Evolutionary conservation across 2,329 filamentous ascomycete genomes (phyloP).

Genomic region (Pestalotiopsis sp.): DNA sequence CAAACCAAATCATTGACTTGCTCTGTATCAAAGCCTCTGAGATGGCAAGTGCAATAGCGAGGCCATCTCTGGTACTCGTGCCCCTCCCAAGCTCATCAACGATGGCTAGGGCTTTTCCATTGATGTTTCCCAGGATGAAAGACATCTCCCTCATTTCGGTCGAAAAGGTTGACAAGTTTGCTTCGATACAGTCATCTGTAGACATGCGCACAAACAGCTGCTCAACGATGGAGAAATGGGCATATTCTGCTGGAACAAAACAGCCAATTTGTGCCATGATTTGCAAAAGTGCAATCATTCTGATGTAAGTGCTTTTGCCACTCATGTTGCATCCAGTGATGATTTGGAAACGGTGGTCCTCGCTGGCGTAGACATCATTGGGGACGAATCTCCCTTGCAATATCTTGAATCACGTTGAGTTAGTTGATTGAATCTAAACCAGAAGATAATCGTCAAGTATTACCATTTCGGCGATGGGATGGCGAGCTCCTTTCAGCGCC

Average conservation of each 20-base stretch:
- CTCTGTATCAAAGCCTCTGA: slow-evolving; percentile 84
- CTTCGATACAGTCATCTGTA: slow-evolving; percentile 84
- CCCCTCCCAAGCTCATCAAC: slow-evolving; percentile 92
- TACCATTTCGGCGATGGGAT: slow-evolving; percentile 76
- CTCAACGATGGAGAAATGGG: slow-evolving; percentile 76
- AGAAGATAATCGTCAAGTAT: background rate
- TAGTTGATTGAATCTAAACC: background rate
- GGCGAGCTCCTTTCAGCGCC: slow-evolving; percentile 73
- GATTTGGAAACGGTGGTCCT: slow-evolving; percentile 83
- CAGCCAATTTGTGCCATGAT: slow-evolving; percentile 94
- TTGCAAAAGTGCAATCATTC: slow-evolving; percentile 77
- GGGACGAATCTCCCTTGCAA: slow-evolving; percentile 73
- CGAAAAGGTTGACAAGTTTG: slow-evolving; percentile 90
- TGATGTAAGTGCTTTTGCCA: slow-evolving; percentile 94
- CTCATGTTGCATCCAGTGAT: slow-evolving; percentile 98
- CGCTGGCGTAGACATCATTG: slow-evolving; percentile 85
- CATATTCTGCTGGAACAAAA: slow-evolving; percentile 86
- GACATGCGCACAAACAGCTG: slow-evolving; percentile 88
- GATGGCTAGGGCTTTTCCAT: slow-evolving; percentile 74
- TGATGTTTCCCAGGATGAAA: slow-evolving; percentile 85
- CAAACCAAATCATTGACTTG: slow-evolving; percentile 84
- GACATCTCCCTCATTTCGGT: slow-evolving; percentile 96
- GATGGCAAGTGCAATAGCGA: slow-evolving; percentile 88
- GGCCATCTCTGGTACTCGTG: slow-evolving; percentile 84
- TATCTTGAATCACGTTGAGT: slow-evolving; percentile 40